Conservation (phyloP, 192 early-diverging fungal species). For the Linnemannia zychae region DNA sequence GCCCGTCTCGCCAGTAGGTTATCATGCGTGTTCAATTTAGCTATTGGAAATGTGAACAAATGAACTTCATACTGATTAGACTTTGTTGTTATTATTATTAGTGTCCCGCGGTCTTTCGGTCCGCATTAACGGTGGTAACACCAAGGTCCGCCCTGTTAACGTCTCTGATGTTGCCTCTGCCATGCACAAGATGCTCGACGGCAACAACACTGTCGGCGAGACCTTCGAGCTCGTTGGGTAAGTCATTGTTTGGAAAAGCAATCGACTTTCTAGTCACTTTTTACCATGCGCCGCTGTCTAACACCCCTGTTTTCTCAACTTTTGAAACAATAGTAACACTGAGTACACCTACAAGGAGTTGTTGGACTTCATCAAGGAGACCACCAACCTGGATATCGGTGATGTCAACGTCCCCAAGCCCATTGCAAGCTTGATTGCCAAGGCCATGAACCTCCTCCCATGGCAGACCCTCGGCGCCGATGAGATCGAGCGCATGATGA, state of each 20-base stretch:
- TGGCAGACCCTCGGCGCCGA: slow-evolving; percentile 87
- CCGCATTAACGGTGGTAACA: slow-evolving; percentile 75
- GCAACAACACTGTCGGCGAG: slow-evolving; percentile 83
- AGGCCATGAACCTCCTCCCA: slow-evolving; percentile 74
- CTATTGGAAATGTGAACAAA: slow-evolving; percentile 10
- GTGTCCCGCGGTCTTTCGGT: slow-evolving; percentile 66
- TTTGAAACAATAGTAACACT: slow-evolving; percentile 64
- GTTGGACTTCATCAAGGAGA: slow-evolving; percentile 78
- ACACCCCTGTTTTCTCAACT: background rate
- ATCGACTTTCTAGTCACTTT: background rate
- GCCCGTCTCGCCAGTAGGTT: slow-evolving; percentile 83
- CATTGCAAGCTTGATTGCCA: slow-evolving; percentile 77
- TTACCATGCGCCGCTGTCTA: background rate
- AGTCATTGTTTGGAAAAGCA: slow-evolving; percentile 24
- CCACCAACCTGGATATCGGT: slow-evolving; percentile 61
- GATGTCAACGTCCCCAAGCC: slow-evolving; percentile 75
- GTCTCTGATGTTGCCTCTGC: slow-evolving; percentile 89
- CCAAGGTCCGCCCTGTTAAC: slow-evolving; percentile 79
- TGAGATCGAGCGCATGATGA: slow-evolving; percentile 85
- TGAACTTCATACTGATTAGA: too few species aligned
- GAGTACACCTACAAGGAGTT: slow-evolving; percentile 82
- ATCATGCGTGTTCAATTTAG: slow-evolving; percentile 1
- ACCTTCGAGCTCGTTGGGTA: slow-evolving; percentile 92
- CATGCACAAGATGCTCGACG: slow-evolving; percentile 80
- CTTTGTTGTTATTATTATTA: slow-evolving; percentile 14